phyloP scores from a whole-genome alignment of 768 basidiomycete species.

The Pleurotus salmoneostramineus region DNA sequence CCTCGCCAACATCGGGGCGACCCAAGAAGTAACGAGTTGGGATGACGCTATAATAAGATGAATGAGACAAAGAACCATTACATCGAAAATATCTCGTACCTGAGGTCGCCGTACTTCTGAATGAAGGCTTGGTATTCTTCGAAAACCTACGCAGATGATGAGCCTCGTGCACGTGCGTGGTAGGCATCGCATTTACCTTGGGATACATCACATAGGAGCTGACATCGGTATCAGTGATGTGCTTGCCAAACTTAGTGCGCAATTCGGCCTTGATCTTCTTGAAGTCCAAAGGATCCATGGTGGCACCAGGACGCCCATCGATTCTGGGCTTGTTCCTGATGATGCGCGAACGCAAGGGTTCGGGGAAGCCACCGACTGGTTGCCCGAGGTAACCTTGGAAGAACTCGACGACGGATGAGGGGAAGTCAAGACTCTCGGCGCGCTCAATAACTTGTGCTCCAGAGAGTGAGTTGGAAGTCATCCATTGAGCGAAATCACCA shows the following conservation, averaged over 20 bases:
- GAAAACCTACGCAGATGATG: conserved; percentile 61
- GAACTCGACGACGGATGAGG: conserved; percentile 94
- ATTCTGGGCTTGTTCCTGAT: conserved; percentile 94
- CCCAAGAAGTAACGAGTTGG: conserved; percentile 98
- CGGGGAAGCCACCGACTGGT: conserved; percentile 98
- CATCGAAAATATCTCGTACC: conserved; percentile 41
- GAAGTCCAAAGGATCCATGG: conserved; percentile 88
- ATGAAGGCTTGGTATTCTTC: conserved; percentile 96
- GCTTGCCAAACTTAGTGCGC: conserved; percentile 90
- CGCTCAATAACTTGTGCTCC: conserved; percentile 83
- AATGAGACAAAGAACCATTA: conserved; percentile 5
- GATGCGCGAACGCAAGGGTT: conserved; percentile 86
- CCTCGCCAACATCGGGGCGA: conserved; percentile 88
- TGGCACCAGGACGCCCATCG: conserved; percentile 87
- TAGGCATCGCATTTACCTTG: conserved; percentile 51
- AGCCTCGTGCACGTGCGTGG: conserved; percentile 1
- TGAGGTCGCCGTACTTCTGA: conserved; percentile 93
- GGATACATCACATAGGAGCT: conserved; percentile 98
- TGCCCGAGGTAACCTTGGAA: conserved; percentile 99
- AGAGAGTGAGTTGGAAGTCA: conserved; percentile 90
- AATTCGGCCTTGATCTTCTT: conserved; percentile 94
- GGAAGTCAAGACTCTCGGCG: conserved; percentile 94
- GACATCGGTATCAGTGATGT: conserved; percentile 92
- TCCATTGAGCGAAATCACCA: conserved; percentile 99
- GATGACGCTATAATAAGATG: conserved; percentile 59